Base-by-base conservation (phyloP, 495 filamentous ascomycete species). In the Penicillium bialowiezense region DNA sequence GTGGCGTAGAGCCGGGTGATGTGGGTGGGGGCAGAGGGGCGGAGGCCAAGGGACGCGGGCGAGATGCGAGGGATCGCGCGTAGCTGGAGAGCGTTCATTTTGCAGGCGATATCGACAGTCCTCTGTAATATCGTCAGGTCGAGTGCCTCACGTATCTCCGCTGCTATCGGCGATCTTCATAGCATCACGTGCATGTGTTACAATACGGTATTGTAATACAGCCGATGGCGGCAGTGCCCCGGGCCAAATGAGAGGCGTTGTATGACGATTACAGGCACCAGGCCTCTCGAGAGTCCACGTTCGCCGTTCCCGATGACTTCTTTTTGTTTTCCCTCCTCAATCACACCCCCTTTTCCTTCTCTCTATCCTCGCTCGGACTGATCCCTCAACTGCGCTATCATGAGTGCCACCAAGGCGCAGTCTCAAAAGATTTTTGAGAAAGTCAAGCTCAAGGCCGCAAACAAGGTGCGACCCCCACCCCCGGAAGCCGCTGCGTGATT, bases 361-460 rank as follows among this genome's bases (percentile, higher is more conserved):
- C 40, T 20, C 21, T 55, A 38, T 24, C 32, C 38, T 24, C 17
- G 36, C 18, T 49, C 38, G 23, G 41, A 42, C 33, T 32, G 44
- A 44, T 39, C 15, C 23, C 26, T 44, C 31, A 18, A 50, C 48
- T 19, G 36, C 20, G 14, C 23, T 75, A 83, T 61, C 34, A 75
- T 97, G 91, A 88, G 82, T 70, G 93, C 93, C 65, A 85, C 89
- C 24, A 98, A 97, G 80, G 84, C 91, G 63, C 79, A 96, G 75
- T 95, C 91, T 67, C 88, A 95, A 70, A 91, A 91, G 74, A 89
- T 97, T 65, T 98, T 98, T 73, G 90, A 95, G 83, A 97, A 96
- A 78, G 76, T 97, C 67, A 95, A 92, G 76, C 74, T 85, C 40
- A 95, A 96, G 68, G 82, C 86, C 53, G 90, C 91, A 51, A 98